Evolutionary conservation across 2,329 filamentous ascomycete genomes (phyloP).

Genomic region (Stylonectria norvegica): DNA sequence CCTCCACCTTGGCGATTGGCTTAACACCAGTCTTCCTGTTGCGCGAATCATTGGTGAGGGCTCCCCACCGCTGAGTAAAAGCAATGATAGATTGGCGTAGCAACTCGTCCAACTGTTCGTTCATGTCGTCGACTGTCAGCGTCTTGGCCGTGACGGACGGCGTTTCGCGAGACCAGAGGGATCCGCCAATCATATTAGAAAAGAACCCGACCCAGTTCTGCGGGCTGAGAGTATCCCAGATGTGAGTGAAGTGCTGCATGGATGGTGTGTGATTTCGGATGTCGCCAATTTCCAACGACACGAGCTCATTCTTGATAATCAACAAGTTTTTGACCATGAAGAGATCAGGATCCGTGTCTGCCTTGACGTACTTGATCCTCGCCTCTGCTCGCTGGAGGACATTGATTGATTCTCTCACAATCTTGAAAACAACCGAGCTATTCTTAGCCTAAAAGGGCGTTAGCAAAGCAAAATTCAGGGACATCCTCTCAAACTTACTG

Average conservation of each 20-base stretch:
- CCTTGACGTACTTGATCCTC: constrained; percentile 61
- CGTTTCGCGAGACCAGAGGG: constrained; percentile 44
- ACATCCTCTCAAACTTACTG: constrained; percentile 48
- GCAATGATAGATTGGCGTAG: constrained; percentile 60
- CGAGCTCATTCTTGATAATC: constrained; percentile 90
- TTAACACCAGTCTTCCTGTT: constrained; percentile 47
- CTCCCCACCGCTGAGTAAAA: constrained; percentile 60
- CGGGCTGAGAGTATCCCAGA: constrained; percentile 61
- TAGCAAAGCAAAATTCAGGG: constrained; percentile 6
- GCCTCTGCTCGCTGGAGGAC: constrained; percentile 76
- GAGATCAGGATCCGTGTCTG: constrained; percentile 70
- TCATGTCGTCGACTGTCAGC: constrained; percentile 54
- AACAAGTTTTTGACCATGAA: constrained; percentile 95
- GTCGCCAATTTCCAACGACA: constrained; percentile 88
- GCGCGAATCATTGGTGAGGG: constrained; percentile 47
- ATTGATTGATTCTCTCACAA: constrained; percentile 85
- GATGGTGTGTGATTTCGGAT: constrained; percentile 47
- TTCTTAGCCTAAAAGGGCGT: constrained; percentile 37
- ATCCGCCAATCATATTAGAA: constrained; percentile 53
- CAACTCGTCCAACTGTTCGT: constrained; percentile 62
- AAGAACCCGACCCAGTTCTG: constrained; percentile 59
- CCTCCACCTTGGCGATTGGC: constrained; percentile 51
- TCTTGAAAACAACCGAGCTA: constrained; percentile 58
- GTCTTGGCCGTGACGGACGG: constrained; percentile 38
- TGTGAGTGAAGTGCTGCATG: constrained; percentile 61